phyloP scores from a whole-genome alignment of 164 flowering plant species.

The Nymphaea colorata region DNA sequence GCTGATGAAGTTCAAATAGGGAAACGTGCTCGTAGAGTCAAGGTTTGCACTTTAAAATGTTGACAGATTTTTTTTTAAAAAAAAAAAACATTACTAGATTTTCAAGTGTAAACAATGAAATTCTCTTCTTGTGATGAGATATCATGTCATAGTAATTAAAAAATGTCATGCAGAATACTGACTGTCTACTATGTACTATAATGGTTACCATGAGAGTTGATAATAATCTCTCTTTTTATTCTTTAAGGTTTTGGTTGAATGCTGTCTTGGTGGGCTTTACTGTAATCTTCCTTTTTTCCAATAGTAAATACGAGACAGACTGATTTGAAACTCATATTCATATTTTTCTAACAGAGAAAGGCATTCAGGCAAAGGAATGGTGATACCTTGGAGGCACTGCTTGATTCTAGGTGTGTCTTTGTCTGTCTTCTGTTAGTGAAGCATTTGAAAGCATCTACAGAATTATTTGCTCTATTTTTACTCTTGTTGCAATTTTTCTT shows the following conservation, averaged over 20 bases:
- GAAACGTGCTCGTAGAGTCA: constrained; percentile 53
- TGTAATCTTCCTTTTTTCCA: not conserved
- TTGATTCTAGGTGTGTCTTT: constrained; percentile 28
- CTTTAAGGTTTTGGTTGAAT: too few relatives aligned
- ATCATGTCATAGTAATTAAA: too few relatives aligned
- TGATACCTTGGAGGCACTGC: constrained; percentile 39
- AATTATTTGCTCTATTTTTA: too few relatives aligned
- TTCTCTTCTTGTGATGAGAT: too few relatives aligned
- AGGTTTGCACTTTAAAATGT: constrained; percentile 32
- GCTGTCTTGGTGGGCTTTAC: too few relatives aligned
- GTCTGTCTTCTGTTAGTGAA: constrained; percentile 1
- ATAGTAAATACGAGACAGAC: not conserved
- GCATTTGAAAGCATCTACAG: not conserved
- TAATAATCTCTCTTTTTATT: too few relatives aligned
- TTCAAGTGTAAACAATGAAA: too few relatives aligned
- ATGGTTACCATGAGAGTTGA: too few relatives aligned
- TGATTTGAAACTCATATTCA: not conserved
- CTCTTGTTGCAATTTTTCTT: not conserved
- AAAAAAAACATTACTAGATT: too few relatives aligned
- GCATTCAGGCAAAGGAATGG: constrained; percentile 65
- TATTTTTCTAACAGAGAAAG: constrained; percentile 42
- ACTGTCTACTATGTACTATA: too few relatives aligned
- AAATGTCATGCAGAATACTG: too few relatives aligned
- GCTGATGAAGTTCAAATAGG: constrained; percentile 42
- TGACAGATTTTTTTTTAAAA: too few relatives aligned